These are phyloP conservation scores for Gossypium thurberi DNA, from an alignment of 345 rosid species.

Conservation along the genomic window DNA sequence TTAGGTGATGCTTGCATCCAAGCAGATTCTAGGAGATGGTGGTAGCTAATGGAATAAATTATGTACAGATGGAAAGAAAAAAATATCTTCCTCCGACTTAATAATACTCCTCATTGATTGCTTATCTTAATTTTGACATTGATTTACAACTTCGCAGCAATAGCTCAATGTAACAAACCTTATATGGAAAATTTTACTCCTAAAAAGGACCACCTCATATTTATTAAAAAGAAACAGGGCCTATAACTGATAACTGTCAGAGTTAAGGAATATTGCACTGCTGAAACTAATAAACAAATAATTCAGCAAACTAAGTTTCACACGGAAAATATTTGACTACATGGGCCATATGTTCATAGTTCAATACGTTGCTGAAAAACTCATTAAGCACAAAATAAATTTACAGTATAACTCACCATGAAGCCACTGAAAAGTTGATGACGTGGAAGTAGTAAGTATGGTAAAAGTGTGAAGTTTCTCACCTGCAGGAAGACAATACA, in stretches of 20 bases:
- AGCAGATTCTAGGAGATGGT: not conserved
- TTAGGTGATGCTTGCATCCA: not conserved
- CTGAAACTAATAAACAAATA: not conserved
- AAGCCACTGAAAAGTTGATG: constrained; percentile 62
- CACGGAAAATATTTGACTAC: not conserved
- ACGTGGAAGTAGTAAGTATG: constrained; percentile 67
- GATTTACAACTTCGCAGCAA: not conserved
- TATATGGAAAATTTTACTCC: not conserved
- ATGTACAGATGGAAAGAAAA: not conserved
- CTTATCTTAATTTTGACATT: not conserved
- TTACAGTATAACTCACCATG: constrained; percentile 59
- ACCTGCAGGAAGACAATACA: constrained; percentile 40
- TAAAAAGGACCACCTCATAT: not conserved
- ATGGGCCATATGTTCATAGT: not conserved
- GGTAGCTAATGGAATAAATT: not conserved
- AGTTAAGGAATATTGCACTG: not conserved
- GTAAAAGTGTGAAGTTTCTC: constrained; percentile 72
- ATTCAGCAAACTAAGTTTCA: not conserved
- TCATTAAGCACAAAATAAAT: not conserved
- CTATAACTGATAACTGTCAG: not conserved
- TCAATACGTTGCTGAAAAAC: not conserved
- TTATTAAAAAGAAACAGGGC: not conserved
- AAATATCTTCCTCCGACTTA: not conserved
- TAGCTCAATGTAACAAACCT: not conserved
- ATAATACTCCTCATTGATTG: not conserved